Conservation (phyloP, 345 rosid species). For the Lumnitzera littorea region DNA sequence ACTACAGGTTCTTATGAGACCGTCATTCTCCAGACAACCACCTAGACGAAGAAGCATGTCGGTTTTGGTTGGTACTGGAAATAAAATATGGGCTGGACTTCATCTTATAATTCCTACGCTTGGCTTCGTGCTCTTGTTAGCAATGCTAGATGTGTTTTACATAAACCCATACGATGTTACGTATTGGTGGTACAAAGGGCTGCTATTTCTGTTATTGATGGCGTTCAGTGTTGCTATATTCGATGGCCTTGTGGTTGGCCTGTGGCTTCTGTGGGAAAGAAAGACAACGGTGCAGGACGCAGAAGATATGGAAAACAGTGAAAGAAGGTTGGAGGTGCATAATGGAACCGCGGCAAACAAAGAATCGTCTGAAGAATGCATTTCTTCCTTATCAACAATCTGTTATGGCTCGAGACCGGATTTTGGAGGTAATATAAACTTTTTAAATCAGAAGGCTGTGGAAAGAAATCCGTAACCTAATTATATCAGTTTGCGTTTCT, state of each 20-base stretch:
- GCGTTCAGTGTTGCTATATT: conserved; percentile 27
- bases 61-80: conserved; percentile 32
- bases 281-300: conserved; percentile 12
- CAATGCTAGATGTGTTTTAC: conserved; percentile 19
- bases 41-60: conserved; percentile 25
- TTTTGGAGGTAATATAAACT: conserved; percentile 25
- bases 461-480: no score
- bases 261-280: conserved; percentile 34
- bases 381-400: conserved; percentile 10
- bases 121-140: conserved; percentile 21
- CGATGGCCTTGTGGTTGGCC: conserved; percentile 26
- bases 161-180: conserved; percentile 24
- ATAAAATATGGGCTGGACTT: conserved; percentile 28
- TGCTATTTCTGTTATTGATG: conserved; percentile 30
- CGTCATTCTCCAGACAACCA: conserved; percentile 10
- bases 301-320: conserved; percentile 11
- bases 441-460: background rate
- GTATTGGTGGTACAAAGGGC: conserved; percentile 42
- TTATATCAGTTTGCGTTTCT: background rate
- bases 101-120: conserved; percentile 23
- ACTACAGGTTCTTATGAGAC: conserved; percentile 2
- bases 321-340: conserved; percentile 1
- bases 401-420: conserved; percentile 37
- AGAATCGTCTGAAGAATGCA: background rate
- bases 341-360: conserved; percentile 5